A percentile compares a stretch with the other conserved stretches of the same genome.
These are phyloP conservation scores for Phytophthora sojae DNA, from an alignment of 352 stramenopile genomes.

Conservation along the genomic window DNA sequence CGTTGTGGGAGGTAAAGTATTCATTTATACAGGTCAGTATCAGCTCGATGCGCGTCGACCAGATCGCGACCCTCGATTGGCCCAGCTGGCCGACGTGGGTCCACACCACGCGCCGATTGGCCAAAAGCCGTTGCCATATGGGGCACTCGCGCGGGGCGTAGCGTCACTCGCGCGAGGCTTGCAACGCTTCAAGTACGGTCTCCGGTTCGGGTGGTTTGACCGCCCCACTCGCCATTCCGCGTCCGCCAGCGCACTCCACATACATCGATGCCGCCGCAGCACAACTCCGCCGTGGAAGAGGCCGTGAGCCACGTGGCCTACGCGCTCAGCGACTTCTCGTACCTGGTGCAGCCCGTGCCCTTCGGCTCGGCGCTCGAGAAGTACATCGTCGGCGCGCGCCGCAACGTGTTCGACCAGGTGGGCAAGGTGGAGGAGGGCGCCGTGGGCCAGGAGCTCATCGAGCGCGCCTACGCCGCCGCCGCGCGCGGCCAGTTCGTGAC, in stretches of 20 bases:
- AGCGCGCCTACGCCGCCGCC: slow-evolving; percentile 67
- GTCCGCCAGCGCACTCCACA: slow-evolving; percentile 18
- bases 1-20: not conserved
- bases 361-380: slow-evolving; percentile 71
- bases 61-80: slow-evolving; percentile 12
- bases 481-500: slow-evolving; percentile 88
- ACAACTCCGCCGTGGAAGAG: slow-evolving; percentile 61
- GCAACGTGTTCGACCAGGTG: slow-evolving; percentile 85
- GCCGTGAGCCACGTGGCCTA: slow-evolving; percentile 84
- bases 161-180: slow-evolving; percentile 3
- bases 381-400: slow-evolving; percentile 74
- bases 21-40: not conserved
- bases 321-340: slow-evolving; percentile 80
- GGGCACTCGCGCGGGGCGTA: not conserved
- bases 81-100: slow-evolving; percentile 11
- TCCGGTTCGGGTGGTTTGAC: slow-evolving; percentile 37
- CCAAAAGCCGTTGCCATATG: not conserved
- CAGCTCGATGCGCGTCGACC: slow-evolving; percentile 9
- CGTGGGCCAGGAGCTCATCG: slow-evolving; percentile 70
- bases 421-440: slow-evolving; percentile 58
- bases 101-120: slow-evolving; percentile 8
- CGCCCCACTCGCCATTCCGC: slow-evolving; percentile 34
- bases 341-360: slow-evolving; percentile 69
- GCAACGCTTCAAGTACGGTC: not conserved
- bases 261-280: slow-evolving; percentile 33